These are phyloP conservation scores for Scedosporium aurantiacum DNA, from an alignment of 2,329 filamentous ascomycete species.

Conservation along the genomic window DNA sequence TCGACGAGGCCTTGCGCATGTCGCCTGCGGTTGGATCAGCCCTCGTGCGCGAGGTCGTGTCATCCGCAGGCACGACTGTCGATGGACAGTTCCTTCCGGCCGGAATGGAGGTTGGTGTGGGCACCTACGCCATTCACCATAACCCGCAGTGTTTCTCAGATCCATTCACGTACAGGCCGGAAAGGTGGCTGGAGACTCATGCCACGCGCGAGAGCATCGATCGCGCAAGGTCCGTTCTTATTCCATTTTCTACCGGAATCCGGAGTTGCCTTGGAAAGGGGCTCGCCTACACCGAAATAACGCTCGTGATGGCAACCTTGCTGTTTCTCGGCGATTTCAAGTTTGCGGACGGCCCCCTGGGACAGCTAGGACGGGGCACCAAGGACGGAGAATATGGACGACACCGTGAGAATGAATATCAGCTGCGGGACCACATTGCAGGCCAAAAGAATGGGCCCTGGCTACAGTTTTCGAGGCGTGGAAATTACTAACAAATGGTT, in stretches of 20 bases:
- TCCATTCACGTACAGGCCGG: background rate
- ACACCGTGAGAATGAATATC: background rate
- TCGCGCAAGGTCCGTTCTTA: background rate
- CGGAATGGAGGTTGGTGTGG: constrained; percentile 9
- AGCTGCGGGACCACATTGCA: background rate
- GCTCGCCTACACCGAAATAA: background rate
- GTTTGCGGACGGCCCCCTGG: no score
- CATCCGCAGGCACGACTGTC: constrained; percentile 5
- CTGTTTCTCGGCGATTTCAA: background rate
- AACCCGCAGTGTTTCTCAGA: constrained; percentile 10
- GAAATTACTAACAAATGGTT: no score
- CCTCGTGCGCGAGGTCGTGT: constrained; percentile 2
- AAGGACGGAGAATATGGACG: no score
- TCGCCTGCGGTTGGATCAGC: no score
- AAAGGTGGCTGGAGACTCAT: background rate
- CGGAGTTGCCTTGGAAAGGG: background rate
- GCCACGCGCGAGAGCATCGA: background rate
- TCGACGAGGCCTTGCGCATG: no score
- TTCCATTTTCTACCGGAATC: background rate
- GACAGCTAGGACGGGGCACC: no score
- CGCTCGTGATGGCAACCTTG: background rate
- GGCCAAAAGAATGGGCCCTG: background rate
- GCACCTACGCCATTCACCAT: constrained; percentile 11
- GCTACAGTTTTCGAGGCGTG: background rate
- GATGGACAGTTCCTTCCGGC: constrained; percentile 7